Conservation (phyloP, 179 eudicot genomes). For the Beta corolliflora region DNA sequence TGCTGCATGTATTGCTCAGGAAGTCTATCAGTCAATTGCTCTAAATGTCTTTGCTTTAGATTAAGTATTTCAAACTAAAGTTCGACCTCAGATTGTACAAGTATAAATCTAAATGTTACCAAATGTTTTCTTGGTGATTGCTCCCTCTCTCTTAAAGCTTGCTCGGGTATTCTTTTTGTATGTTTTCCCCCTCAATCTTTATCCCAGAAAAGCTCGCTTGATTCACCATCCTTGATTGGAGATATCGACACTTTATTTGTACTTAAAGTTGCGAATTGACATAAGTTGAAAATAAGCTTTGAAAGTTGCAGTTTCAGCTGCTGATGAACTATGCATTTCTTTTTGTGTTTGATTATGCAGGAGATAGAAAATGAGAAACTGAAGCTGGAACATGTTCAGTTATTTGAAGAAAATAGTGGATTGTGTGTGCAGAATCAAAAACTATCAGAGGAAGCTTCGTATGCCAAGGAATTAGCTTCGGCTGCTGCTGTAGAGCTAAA, state of each 20-base stretch:
- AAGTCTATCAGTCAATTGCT: neutral
- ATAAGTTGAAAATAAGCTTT: neutral
- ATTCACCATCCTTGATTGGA: neutral
- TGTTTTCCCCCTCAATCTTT: neutral
- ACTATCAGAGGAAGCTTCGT: conserved; percentile 92
- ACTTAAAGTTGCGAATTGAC: neutral
- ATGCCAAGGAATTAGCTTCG: conserved; percentile 97
- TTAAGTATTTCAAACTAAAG: neutral
- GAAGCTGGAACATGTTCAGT: conserved; percentile 71
- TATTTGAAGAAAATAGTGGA: conserved; percentile 84
- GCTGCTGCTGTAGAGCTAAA: conserved; percentile 98
- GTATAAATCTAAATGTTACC: neutral
- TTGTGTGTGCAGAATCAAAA: conserved; percentile 85
- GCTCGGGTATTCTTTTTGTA: neutral
- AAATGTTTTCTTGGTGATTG: neutral
- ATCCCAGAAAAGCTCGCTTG: neutral
- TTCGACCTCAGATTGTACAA: neutral
- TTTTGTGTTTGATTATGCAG: conserved; percentile 41
- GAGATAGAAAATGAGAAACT: conserved; percentile 82
- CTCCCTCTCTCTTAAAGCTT: neutral
- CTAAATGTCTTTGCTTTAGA: neutral
- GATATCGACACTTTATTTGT: neutral
- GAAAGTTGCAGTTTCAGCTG: neutral
- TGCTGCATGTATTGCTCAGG: neutral
- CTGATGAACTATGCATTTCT: neutral